A percentile compares a stretch with the other conserved stretches of the same genome.
These are phyloP conservation scores for Insectozyma bohioensis DNA, from an alignment of 1,139 yeast genomes.

Conservation along the genomic window DNA sequence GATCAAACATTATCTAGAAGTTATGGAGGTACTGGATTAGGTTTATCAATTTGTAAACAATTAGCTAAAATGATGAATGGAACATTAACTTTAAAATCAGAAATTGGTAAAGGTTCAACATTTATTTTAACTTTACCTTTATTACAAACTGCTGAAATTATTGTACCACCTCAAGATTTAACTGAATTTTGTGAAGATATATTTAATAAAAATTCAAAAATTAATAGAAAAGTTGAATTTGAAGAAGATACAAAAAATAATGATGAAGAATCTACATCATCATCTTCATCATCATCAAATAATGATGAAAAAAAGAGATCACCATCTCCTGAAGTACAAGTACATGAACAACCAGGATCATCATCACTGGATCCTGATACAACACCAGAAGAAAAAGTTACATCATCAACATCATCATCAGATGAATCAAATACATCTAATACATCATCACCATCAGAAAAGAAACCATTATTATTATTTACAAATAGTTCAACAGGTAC, in stretches of 20 bases:
- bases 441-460: neutral
- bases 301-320: no score
- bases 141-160: conserved; percentile 64
- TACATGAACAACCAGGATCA: neutral
- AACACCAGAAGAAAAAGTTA: neutral
- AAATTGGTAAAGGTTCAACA: conserved; percentile 74
- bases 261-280: conserved; percentile 3
- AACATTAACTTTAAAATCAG: conserved; percentile 66
- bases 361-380: no score
- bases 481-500: conserved; percentile 7
- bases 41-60: conserved; percentile 89
- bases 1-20: conserved; percentile 91
- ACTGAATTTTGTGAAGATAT: conserved; percentile 44
- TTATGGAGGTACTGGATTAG: conserved; percentile 95
- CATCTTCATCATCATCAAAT: conserved; percentile 1
- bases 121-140: conserved; percentile 80
- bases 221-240: conserved; percentile 38
- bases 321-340: neutral
- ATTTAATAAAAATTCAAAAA: conserved; percentile 38
- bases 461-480: conserved; percentile 1
- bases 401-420: neutral
- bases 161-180: conserved; percentile 40
- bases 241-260: conserved; percentile 1
- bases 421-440: neutral
- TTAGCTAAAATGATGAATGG: conserved; percentile 89